These are phyloP conservation scores for Lichtheimia hyalospora DNA, from an alignment of 371 early-diverging fungal genomes.

Conservation along the genomic window DNA sequence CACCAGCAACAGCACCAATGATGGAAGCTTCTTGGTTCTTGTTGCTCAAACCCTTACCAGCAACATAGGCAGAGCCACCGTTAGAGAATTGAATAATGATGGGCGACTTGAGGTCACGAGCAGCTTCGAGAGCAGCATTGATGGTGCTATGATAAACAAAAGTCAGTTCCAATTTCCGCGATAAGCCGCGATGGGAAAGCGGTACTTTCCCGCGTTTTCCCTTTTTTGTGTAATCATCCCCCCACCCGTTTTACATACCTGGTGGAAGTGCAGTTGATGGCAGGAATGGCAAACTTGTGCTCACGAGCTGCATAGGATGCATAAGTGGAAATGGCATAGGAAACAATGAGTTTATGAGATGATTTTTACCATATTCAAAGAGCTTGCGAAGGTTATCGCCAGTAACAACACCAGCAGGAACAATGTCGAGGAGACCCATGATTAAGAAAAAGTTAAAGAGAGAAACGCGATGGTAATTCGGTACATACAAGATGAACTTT, in stretches of 20 bases:
- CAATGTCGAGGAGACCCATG: slow-evolving; percentile 79
- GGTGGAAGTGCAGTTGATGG: slow-evolving; percentile 92
- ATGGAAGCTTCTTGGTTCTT: slow-evolving; percentile 86
- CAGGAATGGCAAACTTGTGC: slow-evolving; percentile 88
- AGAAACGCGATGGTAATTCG: not conserved
- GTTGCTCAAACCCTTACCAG: slow-evolving; percentile 90
- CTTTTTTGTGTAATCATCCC: not conserved
- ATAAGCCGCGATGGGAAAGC: not conserved
- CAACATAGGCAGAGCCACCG: slow-evolving; percentile 88
- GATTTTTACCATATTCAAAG: slow-evolving; percentile 63
- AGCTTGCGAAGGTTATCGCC: slow-evolving; percentile 88
- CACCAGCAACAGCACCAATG: slow-evolving; percentile 88
- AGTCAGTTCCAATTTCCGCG: slow-evolving; percentile 1
- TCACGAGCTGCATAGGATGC: slow-evolving; percentile 56
- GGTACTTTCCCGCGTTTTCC: slow-evolving; percentile 2
- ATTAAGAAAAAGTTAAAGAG: slow-evolving; percentile 18
- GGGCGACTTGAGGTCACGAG: slow-evolving; percentile 87
- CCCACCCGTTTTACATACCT: slow-evolving; percentile 41
- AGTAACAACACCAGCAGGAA: slow-evolving; percentile 88
- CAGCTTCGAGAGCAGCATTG: slow-evolving; percentile 91
- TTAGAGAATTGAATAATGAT: slow-evolving; percentile 93
- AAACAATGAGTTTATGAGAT: not conserved
- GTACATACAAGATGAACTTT: not conserved
- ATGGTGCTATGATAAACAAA: slow-evolving; percentile 57
- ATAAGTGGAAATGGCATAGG: not conserved